A percentile compares a stretch with the other conserved stretches of the same genome.
Evolutionary conservation across 2,329 filamentous ascomycete genomes (phyloP).

Genomic region (Juglanconis juglandina): DNA sequence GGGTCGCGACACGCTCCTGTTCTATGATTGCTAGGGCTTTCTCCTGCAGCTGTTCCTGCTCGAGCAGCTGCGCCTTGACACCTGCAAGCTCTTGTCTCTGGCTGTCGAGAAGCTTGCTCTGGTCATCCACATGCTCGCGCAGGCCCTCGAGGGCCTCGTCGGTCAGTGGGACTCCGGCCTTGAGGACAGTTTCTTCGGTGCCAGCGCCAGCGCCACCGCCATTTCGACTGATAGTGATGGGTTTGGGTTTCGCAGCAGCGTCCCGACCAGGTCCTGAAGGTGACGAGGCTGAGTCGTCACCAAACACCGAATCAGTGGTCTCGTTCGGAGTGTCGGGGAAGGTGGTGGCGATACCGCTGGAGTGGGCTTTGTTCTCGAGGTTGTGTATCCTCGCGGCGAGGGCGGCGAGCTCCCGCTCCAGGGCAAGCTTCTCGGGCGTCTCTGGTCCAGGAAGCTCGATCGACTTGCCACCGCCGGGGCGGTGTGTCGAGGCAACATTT

Average conservation of each 20-base stretch:
- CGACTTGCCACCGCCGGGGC: conserved; percentile 38
- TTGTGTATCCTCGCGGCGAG: conserved; percentile 74
- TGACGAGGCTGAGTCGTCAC: conserved; percentile 49
- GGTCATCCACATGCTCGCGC: conserved; percentile 86
- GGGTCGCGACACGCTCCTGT: conserved; percentile 78
- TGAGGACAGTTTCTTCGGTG: conserved; percentile 22
- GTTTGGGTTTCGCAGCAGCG: conserved; percentile 22
- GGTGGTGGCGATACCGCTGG: conserved; percentile 47
- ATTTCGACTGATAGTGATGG: conserved; percentile 24
- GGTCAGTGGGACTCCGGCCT: conserved; percentile 56
- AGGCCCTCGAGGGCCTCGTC: conserved; percentile 82
- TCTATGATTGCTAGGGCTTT: conserved; percentile 79
- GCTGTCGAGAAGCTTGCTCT: conserved; percentile 85
- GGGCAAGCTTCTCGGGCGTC: conserved; percentile 68
- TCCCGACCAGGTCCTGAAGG: conserved; percentile 40
- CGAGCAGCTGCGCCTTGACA: conserved; percentile 79
- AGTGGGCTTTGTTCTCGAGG: conserved; percentile 74
- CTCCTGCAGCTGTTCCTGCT: conserved; percentile 83
- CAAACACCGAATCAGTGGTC: conserved; percentile 61
- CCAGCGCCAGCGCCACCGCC: conserved; percentile 19
- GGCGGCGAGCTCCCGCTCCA: conserved; percentile 80
- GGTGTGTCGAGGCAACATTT: conserved; percentile 36
- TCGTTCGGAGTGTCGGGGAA: conserved; percentile 83
- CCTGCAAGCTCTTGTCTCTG: conserved; percentile 82
- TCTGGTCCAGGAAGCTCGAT: conserved; percentile 75